These are phyloP conservation scores for Acacia acuminata DNA, from an alignment of 306 rosid genomes.

Conservation along the genomic window DNA sequence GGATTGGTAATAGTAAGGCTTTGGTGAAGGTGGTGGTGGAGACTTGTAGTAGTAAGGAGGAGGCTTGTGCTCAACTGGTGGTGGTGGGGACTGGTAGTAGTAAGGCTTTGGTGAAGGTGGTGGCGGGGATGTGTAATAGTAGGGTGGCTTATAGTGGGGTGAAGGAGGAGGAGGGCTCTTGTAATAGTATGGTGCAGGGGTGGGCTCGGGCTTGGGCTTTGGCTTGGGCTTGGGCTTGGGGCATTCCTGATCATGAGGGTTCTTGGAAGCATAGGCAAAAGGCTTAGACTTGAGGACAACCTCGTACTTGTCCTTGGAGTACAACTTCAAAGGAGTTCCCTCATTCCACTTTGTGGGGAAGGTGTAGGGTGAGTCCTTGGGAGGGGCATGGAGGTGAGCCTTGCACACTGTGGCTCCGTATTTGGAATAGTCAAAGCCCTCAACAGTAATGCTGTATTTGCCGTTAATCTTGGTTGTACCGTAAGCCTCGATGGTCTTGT, in stretches of 20 bases:
- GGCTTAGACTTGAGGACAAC: conserved; percentile 75
- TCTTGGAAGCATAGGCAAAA: conserved; percentile 87
- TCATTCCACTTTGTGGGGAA: conserved; percentile 64
- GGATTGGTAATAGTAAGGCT: neutral
- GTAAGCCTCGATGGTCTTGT: conserved; percentile 59
- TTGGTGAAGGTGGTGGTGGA: neutral
- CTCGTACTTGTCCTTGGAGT: conserved; percentile 70
- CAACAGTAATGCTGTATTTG: conserved; percentile 60
- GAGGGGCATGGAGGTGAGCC: conserved; percentile 79
- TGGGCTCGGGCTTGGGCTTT: conserved; percentile 54
- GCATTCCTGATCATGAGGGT: conserved; percentile 61
- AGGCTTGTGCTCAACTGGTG: too few relatives aligned
- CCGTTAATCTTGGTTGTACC: conserved; percentile 86
- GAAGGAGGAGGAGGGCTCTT: conserved; percentile 52
- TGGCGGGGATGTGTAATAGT: conserved; percentile 38
- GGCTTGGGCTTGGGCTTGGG: conserved; percentile 55
- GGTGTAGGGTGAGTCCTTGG: conserved; percentile 72
- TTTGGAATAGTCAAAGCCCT: conserved; percentile 63
- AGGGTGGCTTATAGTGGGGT: conserved; percentile 28
- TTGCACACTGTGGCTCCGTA: conserved; percentile 69
- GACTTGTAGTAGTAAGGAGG: neutral
- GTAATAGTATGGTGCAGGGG: conserved; percentile 69
- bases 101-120: conserved; percentile 48
- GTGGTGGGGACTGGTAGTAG: neutral
- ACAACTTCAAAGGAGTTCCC: conserved; percentile 65